Percentiles rank a stretch among this genome's conserved stretches.
These are phyloP conservation scores for Kazachstania bromeliacearum DNA, from an alignment of 805 yeast species.

Conservation along the genomic window DNA sequence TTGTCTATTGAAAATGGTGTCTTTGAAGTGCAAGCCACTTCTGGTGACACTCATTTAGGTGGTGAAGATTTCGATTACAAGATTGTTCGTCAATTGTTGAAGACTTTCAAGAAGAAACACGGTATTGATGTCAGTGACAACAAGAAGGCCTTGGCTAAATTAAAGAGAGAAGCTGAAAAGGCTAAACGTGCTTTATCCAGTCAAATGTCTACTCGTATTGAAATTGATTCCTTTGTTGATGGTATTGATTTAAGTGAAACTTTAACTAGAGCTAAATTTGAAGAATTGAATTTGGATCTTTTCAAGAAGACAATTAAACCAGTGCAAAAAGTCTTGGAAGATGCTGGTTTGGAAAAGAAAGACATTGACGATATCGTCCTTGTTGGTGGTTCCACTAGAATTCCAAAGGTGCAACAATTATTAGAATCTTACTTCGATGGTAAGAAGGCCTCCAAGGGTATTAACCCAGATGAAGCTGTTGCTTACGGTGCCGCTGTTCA, in stretches of 20 bases:
- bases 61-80: constrained; percentile 94
- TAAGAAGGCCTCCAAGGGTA: constrained; percentile 93
- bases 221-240: constrained; percentile 88
- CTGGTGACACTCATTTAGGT: constrained; percentile 96
- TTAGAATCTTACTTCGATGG: constrained; percentile 86
- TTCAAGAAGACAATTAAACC: constrained; percentile 94
- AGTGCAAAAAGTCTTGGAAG: constrained; percentile 90
- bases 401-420: constrained; percentile 94
- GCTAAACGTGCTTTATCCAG: constrained; percentile 95
- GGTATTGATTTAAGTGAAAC: constrained; percentile 95
- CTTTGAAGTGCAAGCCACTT: constrained; percentile 85
- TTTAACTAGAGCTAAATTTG: constrained; percentile 94
- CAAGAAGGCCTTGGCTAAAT: constrained; percentile 81
- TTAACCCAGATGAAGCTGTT: constrained; percentile 99
- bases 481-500: constrained; percentile 99
- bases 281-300: constrained; percentile 86
- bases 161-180: constrained; percentile 96
- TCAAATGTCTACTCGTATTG: constrained; percentile 91
- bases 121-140: constrained; percentile 72
- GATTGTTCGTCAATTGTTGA: constrained; percentile 78
- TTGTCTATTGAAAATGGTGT: constrained; percentile 86
- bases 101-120: constrained; percentile 87
- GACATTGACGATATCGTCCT: constrained; percentile 91
- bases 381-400: constrained; percentile 99
- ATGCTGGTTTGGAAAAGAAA: constrained; percentile 77